phyloP scores from a whole-genome alignment of 805 yeast species.

The Zygosaccharomyces bisporus region DNA sequence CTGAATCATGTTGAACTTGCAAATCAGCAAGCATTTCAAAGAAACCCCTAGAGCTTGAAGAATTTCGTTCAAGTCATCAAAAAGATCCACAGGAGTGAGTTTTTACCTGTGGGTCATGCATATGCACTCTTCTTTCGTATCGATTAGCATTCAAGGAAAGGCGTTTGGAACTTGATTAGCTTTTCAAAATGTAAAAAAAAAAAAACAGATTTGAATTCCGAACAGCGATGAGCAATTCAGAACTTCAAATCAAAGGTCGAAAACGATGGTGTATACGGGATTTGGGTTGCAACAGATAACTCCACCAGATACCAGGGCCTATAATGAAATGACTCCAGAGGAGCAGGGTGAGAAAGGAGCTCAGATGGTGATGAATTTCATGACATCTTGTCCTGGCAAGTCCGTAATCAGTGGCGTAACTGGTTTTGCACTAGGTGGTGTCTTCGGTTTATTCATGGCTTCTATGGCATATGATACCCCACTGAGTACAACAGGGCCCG shows the following conservation, averaged over 20 bases:
- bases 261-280: slow-evolving; percentile 39
- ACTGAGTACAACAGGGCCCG: slow-evolving; percentile 31
- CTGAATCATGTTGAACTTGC: slow-evolving; percentile 15
- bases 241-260: background rate
- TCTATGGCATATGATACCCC: slow-evolving; percentile 46
- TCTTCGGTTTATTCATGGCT: slow-evolving; percentile 93
- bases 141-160: background rate
- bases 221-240: slow-evolving; percentile 1
- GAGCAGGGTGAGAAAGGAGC: slow-evolving; percentile 95
- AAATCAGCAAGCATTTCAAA: background rate
- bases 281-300: slow-evolving; percentile 41
- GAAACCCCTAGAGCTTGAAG: background rate
- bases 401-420: slow-evolving; percentile 87
- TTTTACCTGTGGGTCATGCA: background rate
- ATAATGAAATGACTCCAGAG: slow-evolving; percentile 75
- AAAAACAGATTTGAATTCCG: background rate
- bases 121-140: background rate
- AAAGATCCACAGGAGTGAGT: background rate
- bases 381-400: slow-evolving; percentile 95
- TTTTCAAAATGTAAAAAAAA: slow-evolving; percentile 3
- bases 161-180: background rate
- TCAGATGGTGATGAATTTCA: slow-evolving; percentile 69
- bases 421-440: slow-evolving; percentile 93
- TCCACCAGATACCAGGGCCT: slow-evolving; percentile 45
- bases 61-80: background rate